Evolutionary conservation across 305 asterid genomes (phyloP).

Genomic region (Solanum hybrid): DNA sequence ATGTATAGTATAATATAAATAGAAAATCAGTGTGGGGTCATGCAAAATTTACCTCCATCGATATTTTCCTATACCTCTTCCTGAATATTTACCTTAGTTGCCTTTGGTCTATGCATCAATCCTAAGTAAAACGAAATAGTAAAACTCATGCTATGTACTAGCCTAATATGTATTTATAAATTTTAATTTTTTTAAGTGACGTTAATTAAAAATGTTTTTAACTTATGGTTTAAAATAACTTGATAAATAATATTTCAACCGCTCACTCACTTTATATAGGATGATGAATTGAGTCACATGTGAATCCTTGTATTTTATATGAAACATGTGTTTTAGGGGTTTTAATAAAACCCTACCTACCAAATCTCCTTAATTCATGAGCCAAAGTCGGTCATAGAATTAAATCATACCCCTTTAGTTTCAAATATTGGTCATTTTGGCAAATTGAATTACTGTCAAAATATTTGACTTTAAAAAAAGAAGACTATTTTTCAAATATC

Average conservation of each 20-base stretch:
- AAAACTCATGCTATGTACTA: neutral
- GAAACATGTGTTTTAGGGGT: slow-evolving; percentile 9
- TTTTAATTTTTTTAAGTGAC: neutral
- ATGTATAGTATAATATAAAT: neutral
- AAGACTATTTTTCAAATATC: neutral
- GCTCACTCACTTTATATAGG: neutral
- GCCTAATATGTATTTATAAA: neutral
- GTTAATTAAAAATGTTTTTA: neutral
- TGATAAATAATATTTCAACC: neutral
- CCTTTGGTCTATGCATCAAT: neutral
- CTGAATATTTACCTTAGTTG: neutral
- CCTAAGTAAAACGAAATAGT: no score
- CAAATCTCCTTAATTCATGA: slow-evolving; percentile 11
- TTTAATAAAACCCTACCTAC: neutral
- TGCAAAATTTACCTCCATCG: neutral
- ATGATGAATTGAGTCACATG: neutral
- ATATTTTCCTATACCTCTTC: neutral
- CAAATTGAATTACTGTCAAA: neutral
- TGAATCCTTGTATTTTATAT: neutral
- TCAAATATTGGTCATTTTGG: neutral
- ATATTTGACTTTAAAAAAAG: neutral
- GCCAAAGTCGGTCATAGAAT: neutral
- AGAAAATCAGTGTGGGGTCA: neutral
- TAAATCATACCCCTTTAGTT: neutral
- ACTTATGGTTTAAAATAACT: neutral